Evolutionary conservation across 2,329 filamentous ascomycete genomes (phyloP).

Genomic region (Trichophyton mentagrophytes): DNA sequence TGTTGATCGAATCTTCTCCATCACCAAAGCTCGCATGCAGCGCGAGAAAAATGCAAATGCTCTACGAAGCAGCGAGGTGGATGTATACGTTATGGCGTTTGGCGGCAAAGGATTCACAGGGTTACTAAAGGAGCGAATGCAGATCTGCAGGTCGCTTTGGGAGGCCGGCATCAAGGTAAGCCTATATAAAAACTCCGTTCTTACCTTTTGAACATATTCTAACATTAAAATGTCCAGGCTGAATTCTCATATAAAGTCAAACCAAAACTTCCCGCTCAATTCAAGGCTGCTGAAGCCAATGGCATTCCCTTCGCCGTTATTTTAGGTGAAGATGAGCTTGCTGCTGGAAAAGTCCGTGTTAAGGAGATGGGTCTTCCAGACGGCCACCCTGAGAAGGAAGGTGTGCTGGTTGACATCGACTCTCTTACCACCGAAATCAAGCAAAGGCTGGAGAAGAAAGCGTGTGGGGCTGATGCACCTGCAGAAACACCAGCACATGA

Average conservation of each 20-base stretch:
- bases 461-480: background rate
- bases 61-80: slow-evolving; percentile 60
- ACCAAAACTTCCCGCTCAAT: slow-evolving; percentile 76
- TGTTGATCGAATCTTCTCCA: slow-evolving; percentile 88
- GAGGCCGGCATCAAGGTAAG: slow-evolving; percentile 68
- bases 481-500: background rate
- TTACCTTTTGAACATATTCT: slow-evolving; percentile 11
- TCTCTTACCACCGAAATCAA: slow-evolving; percentile 18
- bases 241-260: slow-evolving; percentile 86
- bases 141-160: slow-evolving; percentile 65
- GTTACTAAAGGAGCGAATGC: slow-evolving; percentile 70
- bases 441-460: background rate
- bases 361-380: slow-evolving; percentile 73
- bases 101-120: slow-evolving; percentile 75
- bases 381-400: slow-evolving; percentile 82
- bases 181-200: background rate
- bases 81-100: slow-evolving; percentile 92
- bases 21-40: slow-evolving; percentile 65
- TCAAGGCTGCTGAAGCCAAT: slow-evolving; percentile 72
- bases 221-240: slow-evolving; percentile 35
- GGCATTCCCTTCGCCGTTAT: slow-evolving; percentile 79
- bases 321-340: slow-evolving; percentile 79
- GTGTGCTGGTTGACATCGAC: slow-evolving; percentile 54
- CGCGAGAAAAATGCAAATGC: slow-evolving; percentile 43
- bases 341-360: slow-evolving; percentile 69